phyloP scores from a whole-genome alignment of 345 rosid species.

The Xanthoceras sorbifolium region DNA sequence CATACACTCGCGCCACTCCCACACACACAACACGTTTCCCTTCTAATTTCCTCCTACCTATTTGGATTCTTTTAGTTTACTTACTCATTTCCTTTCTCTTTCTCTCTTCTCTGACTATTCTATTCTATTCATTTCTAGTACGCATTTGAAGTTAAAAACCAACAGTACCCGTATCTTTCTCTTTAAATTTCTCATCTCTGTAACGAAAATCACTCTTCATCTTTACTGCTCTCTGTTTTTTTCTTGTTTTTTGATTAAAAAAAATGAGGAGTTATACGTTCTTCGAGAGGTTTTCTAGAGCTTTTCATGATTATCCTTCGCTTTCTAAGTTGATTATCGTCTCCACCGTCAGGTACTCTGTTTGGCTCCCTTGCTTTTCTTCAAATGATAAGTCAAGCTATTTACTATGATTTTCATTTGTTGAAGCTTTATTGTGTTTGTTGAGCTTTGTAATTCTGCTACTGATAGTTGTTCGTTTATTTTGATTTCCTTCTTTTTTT shows the following conservation, averaged over 20 bases:
- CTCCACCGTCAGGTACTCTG: slow-evolving; percentile 75
- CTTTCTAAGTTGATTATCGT: slow-evolving; percentile 67
- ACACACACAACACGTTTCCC: slow-evolving; percentile 16
- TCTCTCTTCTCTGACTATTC: background rate
- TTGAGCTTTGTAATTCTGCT: background rate
- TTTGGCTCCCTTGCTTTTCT: background rate
- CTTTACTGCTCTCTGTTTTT: background rate
- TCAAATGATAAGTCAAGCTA: background rate
- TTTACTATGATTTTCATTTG: background rate
- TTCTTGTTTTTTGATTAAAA: background rate
- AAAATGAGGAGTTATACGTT: slow-evolving; percentile 65
- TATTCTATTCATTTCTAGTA: background rate
- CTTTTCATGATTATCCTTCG: slow-evolving; percentile 66
- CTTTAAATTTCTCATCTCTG: background rate
- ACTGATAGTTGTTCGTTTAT: background rate
- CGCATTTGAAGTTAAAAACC: background rate
- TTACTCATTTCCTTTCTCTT: background rate
- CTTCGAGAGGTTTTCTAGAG: slow-evolving; percentile 58
- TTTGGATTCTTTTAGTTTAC: background rate
- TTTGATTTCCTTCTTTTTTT: background rate
- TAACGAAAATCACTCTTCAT: background rate
- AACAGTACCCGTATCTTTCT: slow-evolving; percentile 16
- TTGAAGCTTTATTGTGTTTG: no score
- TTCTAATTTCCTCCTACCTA: slow-evolving; percentile 22
- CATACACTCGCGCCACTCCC: background rate